Evolutionary conservation across 495 filamentous ascomycete species (phyloP), one percentile per base, ranked within the genome.

Genomic region (Cercophora sp.): DNA sequence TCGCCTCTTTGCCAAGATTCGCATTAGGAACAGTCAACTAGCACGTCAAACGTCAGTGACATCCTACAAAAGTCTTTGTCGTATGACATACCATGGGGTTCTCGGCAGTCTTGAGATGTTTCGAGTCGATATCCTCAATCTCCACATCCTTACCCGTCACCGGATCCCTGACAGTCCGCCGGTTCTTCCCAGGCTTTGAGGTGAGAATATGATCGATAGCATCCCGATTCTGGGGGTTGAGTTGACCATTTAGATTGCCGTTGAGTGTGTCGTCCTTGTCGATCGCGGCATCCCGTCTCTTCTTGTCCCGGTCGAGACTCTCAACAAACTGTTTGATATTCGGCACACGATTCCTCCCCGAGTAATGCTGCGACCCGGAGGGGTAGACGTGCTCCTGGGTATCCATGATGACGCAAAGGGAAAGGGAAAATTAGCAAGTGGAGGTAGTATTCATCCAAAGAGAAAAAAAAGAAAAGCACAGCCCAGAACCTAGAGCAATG

Each of bases 11-110:
- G 50, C 81, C 80, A 13, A 96, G 66, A 62, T 95, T 94, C n/a
- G 86, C 85, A 72, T 96, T 97, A 8, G 88, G 88, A 8, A 94
- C 82, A n/a, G 85, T 87, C 8, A 96, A 63, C 85, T 91, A 59
- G 23, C 19, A 19, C 26, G 31, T 31, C 10, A 24, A 1, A 8
- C 0, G 1, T 13, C 23, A 19, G 24, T 8, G n/a, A n/a, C n/a
- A n/a, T n/a, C n/a, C n/a, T n/a, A n/a, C n/a, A n/a, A n/a, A n/a
- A n/a, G n/a, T n/a, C n/a, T n/a, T n/a, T n/a, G n/a, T n/a, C n/a
- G n/a, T n/a, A n/a, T n/a, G n/a, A n/a, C n/a, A n/a, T n/a, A n/a
- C n/a, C 64, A 69, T 72, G 5, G 88, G 87, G 34, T 92, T 70
- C 39, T 87, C 78, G 3, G 85, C 86, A 5, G 80, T 69, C 35